Percentiles rank a stretch among this genome's conserved stretches.
Evolutionary conservation across 805 yeast genomes (phyloP).

Genomic region (Cyberlindnera amylophila): DNA sequence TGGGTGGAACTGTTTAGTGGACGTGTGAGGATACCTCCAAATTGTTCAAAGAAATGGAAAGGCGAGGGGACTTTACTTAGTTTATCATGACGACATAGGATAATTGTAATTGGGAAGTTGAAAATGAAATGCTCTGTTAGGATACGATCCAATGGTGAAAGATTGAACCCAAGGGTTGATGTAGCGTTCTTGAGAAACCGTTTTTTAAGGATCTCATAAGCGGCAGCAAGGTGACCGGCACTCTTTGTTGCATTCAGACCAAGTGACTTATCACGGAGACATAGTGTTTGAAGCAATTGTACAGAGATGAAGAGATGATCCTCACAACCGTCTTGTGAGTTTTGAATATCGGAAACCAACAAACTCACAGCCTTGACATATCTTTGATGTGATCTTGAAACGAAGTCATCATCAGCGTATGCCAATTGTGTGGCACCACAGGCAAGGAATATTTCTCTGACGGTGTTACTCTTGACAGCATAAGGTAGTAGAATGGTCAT

Average conservation of each 20-base stretch:
- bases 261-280: conserved; percentile 25
- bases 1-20: conserved; percentile 8
- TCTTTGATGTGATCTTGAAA: conserved; percentile 16
- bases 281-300: conserved; percentile 25
- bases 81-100: conserved; percentile 26
- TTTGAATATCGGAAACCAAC: conserved; percentile 19
- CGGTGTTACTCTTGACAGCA: conserved; percentile 16
- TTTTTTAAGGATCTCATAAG: conserved; percentile 27
- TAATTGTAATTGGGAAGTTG: conserved; percentile 24
- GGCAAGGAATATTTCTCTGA: conserved; percentile 23
- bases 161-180: conserved; percentile 1
- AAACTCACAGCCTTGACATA: conserved; percentile 20
- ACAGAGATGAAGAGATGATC: conserved; percentile 25
- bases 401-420: conserved; percentile 18
- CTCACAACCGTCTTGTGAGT: conserved; percentile 23
- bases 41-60: conserved; percentile 23
- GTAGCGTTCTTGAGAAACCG: conserved; percentile 14
- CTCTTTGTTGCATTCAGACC: conserved; percentile 26
- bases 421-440: conserved; percentile 27
- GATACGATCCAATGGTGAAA: conserved; percentile 20
- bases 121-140: conserved; percentile 25
- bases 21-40: conserved; percentile 12
- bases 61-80: conserved; percentile 25
- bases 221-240: conserved; percentile 26
- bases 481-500: conserved; percentile 19